Percentiles rank a stretch among this genome's conserved stretches.
phyloP scores from a whole-genome alignment of 2,329 filamentous ascomycete genomes.

The Chrysoporthe puriensis region DNA sequence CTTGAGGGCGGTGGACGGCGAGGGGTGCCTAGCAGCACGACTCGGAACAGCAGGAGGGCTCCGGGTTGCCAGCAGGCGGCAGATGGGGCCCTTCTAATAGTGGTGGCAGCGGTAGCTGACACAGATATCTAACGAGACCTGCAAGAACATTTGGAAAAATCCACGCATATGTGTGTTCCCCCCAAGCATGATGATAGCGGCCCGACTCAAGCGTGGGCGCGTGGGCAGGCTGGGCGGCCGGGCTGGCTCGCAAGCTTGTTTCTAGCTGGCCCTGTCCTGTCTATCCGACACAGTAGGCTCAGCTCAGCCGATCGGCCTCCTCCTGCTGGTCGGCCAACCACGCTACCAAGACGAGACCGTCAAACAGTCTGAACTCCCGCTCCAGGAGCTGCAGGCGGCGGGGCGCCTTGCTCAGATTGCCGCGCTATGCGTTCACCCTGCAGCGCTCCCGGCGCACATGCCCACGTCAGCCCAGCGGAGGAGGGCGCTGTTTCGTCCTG shows the following conservation, averaged over 20 bases:
- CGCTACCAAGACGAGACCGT: neutral
- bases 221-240: neutral
- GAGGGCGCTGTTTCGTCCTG: neutral
- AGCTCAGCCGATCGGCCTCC: neutral
- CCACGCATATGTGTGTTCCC: neutral
- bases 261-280: slow-evolving; percentile 7
- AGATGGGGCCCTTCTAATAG: neutral
- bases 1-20: neutral
- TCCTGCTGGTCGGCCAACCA: neutral
- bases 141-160: neutral
- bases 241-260: slow-evolving; percentile 8
- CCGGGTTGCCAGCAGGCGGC: neutral
- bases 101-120: neutral
- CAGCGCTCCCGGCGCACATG: neutral
- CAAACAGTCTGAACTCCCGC: neutral
- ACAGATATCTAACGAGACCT: neutral
- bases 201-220: neutral
- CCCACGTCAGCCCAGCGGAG: neutral
- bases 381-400: neutral
- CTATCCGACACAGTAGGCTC: slow-evolving; percentile 9
- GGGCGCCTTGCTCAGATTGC: neutral
- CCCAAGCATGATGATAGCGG: neutral
- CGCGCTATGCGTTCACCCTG: slow-evolving; percentile 17
- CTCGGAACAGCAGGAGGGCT: neutral
- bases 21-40: neutral